phyloP scores from a whole-genome alignment of 768 basidiomycete genomes.

The Tulasnella sp. region DNA sequence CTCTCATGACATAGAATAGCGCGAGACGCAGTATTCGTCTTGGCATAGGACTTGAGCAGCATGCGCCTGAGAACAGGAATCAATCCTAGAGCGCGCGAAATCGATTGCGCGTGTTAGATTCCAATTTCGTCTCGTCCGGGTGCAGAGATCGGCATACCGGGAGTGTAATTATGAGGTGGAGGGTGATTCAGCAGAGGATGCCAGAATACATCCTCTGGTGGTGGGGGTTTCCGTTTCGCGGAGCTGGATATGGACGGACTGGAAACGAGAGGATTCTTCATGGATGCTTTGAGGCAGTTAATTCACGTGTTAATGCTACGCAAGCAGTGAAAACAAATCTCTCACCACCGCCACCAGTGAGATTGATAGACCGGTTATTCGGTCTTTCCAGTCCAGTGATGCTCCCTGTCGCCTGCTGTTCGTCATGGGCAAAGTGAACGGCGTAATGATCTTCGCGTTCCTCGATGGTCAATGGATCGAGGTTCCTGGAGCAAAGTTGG shows the following conservation, averaged over 20 bases:
- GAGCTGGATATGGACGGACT: not conserved
- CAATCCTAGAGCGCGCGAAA: too few relatives aligned
- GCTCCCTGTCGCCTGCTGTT: not conserved
- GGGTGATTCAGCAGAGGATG: slow-evolving; percentile 34
- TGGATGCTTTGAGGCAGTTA: not conserved
- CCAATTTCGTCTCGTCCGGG: too few relatives aligned
- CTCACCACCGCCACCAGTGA: not conserved
- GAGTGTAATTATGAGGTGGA: slow-evolving; percentile 50
- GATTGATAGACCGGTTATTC: not conserved
- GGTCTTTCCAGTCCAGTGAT: not conserved
- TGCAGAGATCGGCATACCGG: slow-evolving; percentile 36
- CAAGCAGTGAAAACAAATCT: not conserved
- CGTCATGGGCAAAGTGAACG: slow-evolving; percentile 32
- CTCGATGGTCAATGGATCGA: slow-evolving; percentile 30
- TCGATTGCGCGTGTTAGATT: too few relatives aligned
- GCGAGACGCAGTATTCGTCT: slow-evolving; percentile 36
- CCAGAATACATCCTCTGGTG: slow-evolving; percentile 51
- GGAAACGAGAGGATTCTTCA: not conserved
- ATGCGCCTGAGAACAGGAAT: slow-evolving; percentile 52
- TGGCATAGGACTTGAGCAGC: slow-evolving; percentile 41
- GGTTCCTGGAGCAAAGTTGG: slow-evolving; percentile 39
- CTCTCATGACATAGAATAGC: slow-evolving; percentile 56
- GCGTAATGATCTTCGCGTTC: slow-evolving; percentile 49
- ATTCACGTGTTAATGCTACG: not conserved
- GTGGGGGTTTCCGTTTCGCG: not conserved